A percentile compares a stretch with the other conserved stretches of the same genome.
Evolutionary conservation across 441 rosid genomes (phyloP).

Genomic region (Arabidopsis hybrid): DNA sequence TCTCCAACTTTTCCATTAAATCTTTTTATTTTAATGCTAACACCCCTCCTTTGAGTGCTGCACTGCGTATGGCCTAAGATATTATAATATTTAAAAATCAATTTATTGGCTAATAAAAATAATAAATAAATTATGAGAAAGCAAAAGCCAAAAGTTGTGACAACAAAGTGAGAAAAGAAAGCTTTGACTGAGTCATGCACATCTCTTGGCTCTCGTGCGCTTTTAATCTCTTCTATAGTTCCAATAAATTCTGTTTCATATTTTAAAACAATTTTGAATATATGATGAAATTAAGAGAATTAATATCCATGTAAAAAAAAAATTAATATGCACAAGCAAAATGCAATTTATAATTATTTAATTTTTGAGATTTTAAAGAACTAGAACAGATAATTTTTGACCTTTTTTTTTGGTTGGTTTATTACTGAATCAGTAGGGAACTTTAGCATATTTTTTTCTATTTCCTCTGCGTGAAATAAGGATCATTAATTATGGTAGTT

Average conservation of each 20-base stretch:
- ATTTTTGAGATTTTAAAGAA: background rate
- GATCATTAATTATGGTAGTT: background rate
- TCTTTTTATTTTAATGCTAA: too few species aligned
- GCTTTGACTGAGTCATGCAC: slow-evolving; percentile 16
- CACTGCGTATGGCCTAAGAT: too few species aligned
- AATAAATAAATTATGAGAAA: background rate
- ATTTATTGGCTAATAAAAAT: background rate
- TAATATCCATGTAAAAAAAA: background rate
- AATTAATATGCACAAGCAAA: too few species aligned
- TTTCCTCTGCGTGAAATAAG: background rate
- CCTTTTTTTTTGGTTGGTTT: background rate
- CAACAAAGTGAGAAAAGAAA: background rate
- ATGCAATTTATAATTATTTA: background rate
- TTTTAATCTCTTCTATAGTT: slow-evolving; percentile 1
- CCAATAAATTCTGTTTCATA: background rate
- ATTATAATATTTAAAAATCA: background rate
- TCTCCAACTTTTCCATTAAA: too few species aligned
- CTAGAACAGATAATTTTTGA: too few species aligned
- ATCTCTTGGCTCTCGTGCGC: background rate
- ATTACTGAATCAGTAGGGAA: background rate
- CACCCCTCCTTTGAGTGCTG: too few species aligned
- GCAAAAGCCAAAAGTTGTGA: slow-evolving; percentile 10
- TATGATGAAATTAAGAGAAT: background rate
- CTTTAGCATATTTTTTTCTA: background rate
- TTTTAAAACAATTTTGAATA: background rate